Evolutionary conservation across 768 basidiomycete genomes (phyloP).

Genomic region (Udeniomyces megalosporus): DNA sequence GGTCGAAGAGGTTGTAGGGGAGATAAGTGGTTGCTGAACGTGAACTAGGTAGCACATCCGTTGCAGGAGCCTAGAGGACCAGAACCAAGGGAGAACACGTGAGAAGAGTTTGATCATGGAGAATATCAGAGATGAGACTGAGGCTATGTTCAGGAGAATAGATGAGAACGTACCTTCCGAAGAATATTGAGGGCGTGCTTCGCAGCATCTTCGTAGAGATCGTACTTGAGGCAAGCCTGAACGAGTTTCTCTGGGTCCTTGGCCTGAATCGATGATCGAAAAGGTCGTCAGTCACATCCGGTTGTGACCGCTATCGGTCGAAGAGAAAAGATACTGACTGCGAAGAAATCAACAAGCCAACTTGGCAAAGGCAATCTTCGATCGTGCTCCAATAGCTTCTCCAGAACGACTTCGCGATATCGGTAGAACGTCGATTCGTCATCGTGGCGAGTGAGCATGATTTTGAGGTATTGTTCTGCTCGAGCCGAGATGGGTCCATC

Average conservation of each 20-base stretch:
- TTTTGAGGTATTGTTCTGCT: slow-evolving; percentile 76
- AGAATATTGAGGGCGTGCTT: slow-evolving; percentile 55
- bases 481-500: slow-evolving; percentile 61
- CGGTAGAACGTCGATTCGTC: slow-evolving; percentile 48
- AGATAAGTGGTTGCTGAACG: neutral
- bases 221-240: slow-evolving; percentile 58
- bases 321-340: slow-evolving; percentile 19
- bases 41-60: neutral
- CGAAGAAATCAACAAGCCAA: slow-evolving; percentile 62
- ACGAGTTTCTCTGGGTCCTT: slow-evolving; percentile 72
- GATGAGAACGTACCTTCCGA: slow-evolving; percentile 43
- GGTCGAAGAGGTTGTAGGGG: slow-evolving; percentile 8
- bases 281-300: slow-evolving; percentile 26
- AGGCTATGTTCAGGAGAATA: neutral
- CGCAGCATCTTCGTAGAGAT: slow-evolving; percentile 59
- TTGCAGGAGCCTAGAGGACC: neutral
- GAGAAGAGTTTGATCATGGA: neutral
- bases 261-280: slow-evolving; percentile 37
- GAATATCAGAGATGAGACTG: too few relatives aligned
- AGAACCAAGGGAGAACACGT: neutral
- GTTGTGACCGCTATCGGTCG: neutral
- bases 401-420: slow-evolving; percentile 60
- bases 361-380: slow-evolving; percentile 46
- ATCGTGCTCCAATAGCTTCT: slow-evolving; percentile 57
- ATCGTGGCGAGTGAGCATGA: slow-evolving; percentile 64